Evolutionary conservation across 2,329 filamentous ascomycete species (phyloP).

Genomic region (Calonectria naviculata): DNA sequence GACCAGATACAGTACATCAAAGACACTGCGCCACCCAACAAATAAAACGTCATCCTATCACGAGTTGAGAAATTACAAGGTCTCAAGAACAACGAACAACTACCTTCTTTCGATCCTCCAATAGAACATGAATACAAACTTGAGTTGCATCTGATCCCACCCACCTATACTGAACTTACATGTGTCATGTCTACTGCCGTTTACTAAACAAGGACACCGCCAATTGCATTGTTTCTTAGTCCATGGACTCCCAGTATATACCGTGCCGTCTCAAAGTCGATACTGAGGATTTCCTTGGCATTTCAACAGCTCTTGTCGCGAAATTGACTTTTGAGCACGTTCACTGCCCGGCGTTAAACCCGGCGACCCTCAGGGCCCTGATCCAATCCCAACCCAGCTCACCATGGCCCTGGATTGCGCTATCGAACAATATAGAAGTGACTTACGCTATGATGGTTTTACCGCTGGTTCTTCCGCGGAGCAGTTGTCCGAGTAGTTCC

Average conservation of each 20-base stretch:
- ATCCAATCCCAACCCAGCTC: conserved; percentile 6
- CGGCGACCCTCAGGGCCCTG: conserved; percentile 30
- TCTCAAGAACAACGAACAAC: conserved; percentile 1
- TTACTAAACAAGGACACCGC: not conserved
- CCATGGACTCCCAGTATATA: not conserved
- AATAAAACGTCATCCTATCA: not conserved
- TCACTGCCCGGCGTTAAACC: conserved; percentile 30
- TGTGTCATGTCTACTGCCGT: too few relatives aligned
- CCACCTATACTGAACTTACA: not conserved
- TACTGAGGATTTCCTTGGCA: not conserved
- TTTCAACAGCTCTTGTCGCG: not conserved
- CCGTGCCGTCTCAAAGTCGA: not conserved
- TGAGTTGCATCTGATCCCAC: not conserved
- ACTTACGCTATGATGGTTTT: not conserved
- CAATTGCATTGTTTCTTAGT: not conserved
- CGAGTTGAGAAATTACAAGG: conserved; percentile 17
- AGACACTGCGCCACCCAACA: not conserved
- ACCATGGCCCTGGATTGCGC: not conserved
- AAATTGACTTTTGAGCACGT: conserved; percentile 6
- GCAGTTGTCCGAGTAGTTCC: not conserved
- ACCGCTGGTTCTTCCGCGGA: not conserved
- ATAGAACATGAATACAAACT: conserved; percentile 28
- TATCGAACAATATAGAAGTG: not conserved
- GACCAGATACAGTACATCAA: not conserved
- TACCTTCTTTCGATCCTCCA: conserved; percentile 16